Conservation (phyloP, 2,329 filamentous ascomycete species). For the Ceratocystis harringtonii region DNA sequence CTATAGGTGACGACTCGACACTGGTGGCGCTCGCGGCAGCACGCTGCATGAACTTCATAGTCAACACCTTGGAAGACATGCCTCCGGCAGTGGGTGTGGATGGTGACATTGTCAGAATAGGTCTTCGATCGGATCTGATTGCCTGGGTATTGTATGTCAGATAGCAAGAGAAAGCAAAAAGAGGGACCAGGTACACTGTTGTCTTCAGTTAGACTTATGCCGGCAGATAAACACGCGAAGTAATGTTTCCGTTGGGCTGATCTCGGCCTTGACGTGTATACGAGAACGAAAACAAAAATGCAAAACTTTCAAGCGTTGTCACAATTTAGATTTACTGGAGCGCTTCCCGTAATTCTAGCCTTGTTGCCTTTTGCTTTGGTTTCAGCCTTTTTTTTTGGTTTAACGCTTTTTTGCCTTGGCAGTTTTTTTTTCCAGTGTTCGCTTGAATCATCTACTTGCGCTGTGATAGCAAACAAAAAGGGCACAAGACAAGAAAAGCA, state of each 20-base stretch:
- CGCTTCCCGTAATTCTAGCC: constrained; percentile 1
- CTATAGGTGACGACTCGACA: constrained; percentile 26
- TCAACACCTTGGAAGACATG: constrained; percentile 77
- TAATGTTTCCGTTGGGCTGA: neutral
- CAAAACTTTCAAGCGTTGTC: neutral
- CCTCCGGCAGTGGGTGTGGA: constrained; percentile 39
- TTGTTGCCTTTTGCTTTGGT: neutral
- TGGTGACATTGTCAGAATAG: constrained; percentile 29
- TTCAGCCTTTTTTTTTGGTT: neutral
- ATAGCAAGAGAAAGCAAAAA: neutral
- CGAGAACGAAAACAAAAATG: neutral
- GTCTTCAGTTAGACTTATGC: neutral
- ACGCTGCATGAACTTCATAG: constrained; percentile 97
- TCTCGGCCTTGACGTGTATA: neutral
- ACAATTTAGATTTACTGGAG: neutral
- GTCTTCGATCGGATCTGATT: neutral
- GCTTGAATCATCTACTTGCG: constrained; percentile 3
- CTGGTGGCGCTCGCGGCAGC: constrained; percentile 40
- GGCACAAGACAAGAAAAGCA: neutral
- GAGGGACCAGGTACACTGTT: neutral
- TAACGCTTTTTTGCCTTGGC: neutral
- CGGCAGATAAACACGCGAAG: neutral
- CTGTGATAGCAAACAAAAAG: neutral
- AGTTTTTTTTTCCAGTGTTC: neutral
- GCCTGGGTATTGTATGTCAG: neutral